phyloP scores from a whole-genome alignment of 495 filamentous ascomycete species.

The Cetradonia linearis region DNA sequence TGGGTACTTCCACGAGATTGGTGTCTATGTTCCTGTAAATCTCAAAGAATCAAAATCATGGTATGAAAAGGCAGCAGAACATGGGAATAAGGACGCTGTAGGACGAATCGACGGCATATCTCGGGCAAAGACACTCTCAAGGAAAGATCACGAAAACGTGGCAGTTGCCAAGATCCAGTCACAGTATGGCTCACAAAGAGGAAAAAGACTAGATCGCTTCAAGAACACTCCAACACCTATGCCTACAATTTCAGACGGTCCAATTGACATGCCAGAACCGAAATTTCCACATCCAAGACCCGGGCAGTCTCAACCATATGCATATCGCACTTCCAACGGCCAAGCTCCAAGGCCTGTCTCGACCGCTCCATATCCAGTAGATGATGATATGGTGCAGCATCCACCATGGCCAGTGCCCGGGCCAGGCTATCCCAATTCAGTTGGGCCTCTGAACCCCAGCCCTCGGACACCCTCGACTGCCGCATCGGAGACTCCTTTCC shows the following conservation, averaged over 20 bases:
- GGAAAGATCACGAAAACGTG: slow-evolving; percentile 84
- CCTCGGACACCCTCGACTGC: slow-evolving; percentile 38
- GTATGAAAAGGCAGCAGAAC: slow-evolving; percentile 83
- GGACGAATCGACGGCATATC: slow-evolving; percentile 75
- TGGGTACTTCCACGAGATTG: slow-evolving; percentile 96
- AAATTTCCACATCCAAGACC: slow-evolving; percentile 34
- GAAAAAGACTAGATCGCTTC: slow-evolving; percentile 55
- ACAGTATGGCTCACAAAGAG: slow-evolving; percentile 76
- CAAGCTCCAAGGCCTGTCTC: slow-evolving; percentile 36
- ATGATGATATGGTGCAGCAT: slow-evolving; percentile 29
- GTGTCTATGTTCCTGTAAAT: slow-evolving; percentile 73
- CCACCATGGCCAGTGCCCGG: slow-evolving; percentile 19
- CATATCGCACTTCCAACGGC: slow-evolving; percentile 54
- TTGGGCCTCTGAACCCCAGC: slow-evolving; percentile 53
- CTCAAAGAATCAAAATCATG: slow-evolving; percentile 74
- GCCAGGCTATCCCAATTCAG: slow-evolving; percentile 40
- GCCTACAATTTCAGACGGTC: slow-evolving; percentile 41
- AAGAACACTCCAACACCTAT: slow-evolving; percentile 40
- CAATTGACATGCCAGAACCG: slow-evolving; percentile 64
- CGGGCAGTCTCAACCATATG: slow-evolving; percentile 27
- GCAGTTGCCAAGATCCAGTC: slow-evolving; percentile 87
- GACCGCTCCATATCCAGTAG: slow-evolving; percentile 44
- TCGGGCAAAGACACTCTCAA: slow-evolving; percentile 75
- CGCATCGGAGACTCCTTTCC: slow-evolving; percentile 22
- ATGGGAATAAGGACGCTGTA: slow-evolving; percentile 84